A percentile compares a stretch with the other conserved stretches of the same genome.
Conservation (phyloP, 306 rosid genomes). For the Chamaecrista fasciculata region DNA sequence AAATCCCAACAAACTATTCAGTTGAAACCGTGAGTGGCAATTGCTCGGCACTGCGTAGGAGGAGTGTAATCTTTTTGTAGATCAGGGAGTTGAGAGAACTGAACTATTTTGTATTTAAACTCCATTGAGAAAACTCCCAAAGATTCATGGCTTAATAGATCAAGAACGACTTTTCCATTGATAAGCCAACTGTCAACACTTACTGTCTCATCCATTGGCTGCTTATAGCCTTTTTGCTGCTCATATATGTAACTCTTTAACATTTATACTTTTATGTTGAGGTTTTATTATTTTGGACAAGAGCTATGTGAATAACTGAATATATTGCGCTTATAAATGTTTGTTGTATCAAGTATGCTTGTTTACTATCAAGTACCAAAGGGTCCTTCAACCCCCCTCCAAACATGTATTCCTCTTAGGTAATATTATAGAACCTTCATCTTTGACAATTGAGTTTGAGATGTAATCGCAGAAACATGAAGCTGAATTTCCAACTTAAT, state of each 20-base stretch:
- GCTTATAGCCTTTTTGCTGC: neutral
- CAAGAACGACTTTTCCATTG: neutral
- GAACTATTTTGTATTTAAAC: neutral
- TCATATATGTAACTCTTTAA: too few relatives aligned
- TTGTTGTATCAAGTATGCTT: too few relatives aligned
- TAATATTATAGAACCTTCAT: neutral
- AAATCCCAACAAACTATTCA: neutral
- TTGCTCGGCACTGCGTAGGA: neutral
- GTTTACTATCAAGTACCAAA: too few relatives aligned
- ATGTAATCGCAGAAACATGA: neutral
- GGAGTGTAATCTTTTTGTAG: neutral
- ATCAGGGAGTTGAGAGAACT: neutral
- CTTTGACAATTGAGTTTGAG: neutral
- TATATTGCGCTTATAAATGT: neutral
- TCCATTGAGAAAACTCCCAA: neutral
- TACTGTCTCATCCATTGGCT: neutral
- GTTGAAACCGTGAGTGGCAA: neutral
- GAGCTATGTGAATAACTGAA: neutral
- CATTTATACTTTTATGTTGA: too few relatives aligned
- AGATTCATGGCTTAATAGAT: neutral
- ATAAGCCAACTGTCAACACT: neutral
- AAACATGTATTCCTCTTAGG: neutral
- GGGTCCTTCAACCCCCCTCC: too few relatives aligned
- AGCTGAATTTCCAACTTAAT: neutral
- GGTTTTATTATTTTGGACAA: neutral